Conservation (phyloP, 148 eudicot genomes). For the Diospyros kaki region DNA sequence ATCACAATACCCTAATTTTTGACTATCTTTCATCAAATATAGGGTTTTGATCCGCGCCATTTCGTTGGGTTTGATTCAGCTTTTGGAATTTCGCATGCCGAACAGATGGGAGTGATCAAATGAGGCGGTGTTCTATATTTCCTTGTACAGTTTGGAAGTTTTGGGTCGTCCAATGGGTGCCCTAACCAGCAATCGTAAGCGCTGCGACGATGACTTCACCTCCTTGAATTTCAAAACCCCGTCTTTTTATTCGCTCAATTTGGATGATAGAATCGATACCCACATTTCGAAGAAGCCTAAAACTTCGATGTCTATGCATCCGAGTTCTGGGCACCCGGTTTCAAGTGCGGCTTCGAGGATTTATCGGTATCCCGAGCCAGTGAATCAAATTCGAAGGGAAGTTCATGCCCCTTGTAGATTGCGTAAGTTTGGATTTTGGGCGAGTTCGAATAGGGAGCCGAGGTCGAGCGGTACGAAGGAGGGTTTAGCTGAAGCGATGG, state of each 20-base stretch:
- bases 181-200: constrained; percentile 46
- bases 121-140: constrained; percentile 4
- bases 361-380: constrained; percentile 40
- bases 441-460: constrained; percentile 20
- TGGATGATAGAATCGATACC: constrained; percentile 24
- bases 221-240: constrained; percentile 18
- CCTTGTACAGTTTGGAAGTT: neutral
- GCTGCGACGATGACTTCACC: constrained; percentile 36
- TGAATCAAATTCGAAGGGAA: constrained; percentile 30
- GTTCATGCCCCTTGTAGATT: constrained; percentile 66
- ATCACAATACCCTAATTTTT: too few species aligned
- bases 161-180: constrained; percentile 52
- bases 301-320: constrained; percentile 13
- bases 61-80: neutral
- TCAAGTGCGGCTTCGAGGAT: constrained; percentile 32
- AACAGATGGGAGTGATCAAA: neutral
- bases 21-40: neutral
- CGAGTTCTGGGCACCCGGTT: constrained; percentile 10
- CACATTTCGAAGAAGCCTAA: constrained; percentile 56
- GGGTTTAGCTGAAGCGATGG: constrained; percentile 22
- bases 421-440: constrained; percentile 20
- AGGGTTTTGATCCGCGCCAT: neutral
- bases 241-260: constrained; percentile 18
- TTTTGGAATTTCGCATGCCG: neutral
- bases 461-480: constrained; percentile 12